A percentile compares a stretch with the other conserved stretches of the same genome.
phyloP scores from a whole-genome alignment of 1,139 yeast species.

The Geotrichum fermentans region DNA sequence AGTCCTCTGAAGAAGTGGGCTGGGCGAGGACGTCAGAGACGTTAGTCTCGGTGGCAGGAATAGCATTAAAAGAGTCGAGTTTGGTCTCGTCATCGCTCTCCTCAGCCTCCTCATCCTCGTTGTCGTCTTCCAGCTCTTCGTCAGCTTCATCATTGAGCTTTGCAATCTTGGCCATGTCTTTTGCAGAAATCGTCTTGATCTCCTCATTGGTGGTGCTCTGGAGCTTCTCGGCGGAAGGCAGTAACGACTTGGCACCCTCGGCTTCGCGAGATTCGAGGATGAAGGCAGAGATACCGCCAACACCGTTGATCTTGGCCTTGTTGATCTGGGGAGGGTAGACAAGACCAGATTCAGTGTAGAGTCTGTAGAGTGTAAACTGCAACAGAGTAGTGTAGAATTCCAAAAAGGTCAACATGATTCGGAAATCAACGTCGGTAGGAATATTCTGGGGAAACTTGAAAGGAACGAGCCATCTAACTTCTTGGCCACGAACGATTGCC shows the following conservation, averaged over 20 bases:
- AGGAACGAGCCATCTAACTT: conserved; percentile 93
- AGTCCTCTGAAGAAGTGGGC: conserved; percentile 60
- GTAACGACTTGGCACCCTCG: conserved; percentile 28
- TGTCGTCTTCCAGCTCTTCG: conserved; percentile 39
- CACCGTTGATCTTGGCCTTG: conserved; percentile 63
- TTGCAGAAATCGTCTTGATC: conserved; percentile 32
- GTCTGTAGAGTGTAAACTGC: conserved; percentile 79
- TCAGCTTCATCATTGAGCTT: conserved; percentile 45
- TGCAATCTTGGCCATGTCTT: conserved; percentile 29
- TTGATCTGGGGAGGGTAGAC: conserved; percentile 90
- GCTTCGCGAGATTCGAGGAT: conserved; percentile 55
- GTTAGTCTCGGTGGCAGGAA: conserved; percentile 50
- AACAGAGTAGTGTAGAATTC: conserved; percentile 91
- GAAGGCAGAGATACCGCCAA: conserved; percentile 86
- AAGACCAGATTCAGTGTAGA: conserved; percentile 78
- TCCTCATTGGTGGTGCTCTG: conserved; percentile 29
- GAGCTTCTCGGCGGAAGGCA: conserved; percentile 40
- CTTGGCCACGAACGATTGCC: conserved; percentile 86
- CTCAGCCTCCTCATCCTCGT: conserved; percentile 37
- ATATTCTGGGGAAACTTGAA: conserved; percentile 94
- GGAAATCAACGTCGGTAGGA: conserved; percentile 90
- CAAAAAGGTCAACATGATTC: conserved; percentile 93
- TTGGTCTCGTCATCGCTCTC: conserved; percentile 47
- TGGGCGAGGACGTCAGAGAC: conserved; percentile 76
- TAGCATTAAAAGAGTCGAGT: conserved; percentile 67